These are phyloP conservation scores for Astrothelium subdiscretum DNA, from an alignment of 495 filamentous ascomycete genomes.

Conservation along the genomic window DNA sequence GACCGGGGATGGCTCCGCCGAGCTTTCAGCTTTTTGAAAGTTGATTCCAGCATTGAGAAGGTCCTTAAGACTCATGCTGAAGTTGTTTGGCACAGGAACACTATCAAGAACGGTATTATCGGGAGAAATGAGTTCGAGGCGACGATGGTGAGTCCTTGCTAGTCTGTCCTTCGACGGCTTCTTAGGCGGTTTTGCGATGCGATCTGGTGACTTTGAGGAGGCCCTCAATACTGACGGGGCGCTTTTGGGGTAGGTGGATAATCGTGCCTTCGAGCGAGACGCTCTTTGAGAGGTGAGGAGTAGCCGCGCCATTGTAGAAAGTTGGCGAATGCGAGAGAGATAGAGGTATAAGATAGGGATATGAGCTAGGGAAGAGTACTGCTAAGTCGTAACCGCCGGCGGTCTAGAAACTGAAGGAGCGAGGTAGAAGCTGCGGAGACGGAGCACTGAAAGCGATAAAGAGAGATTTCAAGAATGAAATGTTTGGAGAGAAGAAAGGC, in stretches of 20 bases:
- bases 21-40: not conserved
- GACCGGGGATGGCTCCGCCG: not conserved
- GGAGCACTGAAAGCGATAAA: not conserved
- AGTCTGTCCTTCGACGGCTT: not conserved
- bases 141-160: not conserved
- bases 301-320: not conserved
- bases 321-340: not conserved
- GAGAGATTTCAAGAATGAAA: not conserved
- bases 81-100: not conserved
- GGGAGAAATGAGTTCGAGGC: not conserved
- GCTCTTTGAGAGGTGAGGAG: not conserved
- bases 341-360: not conserved
- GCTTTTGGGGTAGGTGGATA: not conserved
- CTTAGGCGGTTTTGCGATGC: not conserved
- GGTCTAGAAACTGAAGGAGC: not conserved
- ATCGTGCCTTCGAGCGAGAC: not conserved
- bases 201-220: not conserved
- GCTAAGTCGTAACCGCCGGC: not conserved
- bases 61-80: not conserved
- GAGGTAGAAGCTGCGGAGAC: no score
- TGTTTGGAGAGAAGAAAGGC: not conserved
- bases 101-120: not conserved
- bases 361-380: not conserved
- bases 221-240: not conserved
- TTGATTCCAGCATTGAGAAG: not conserved